Percentiles rank a stretch among this genome's conserved stretches.
Evolutionary conservation across 208 protist genomes (phyloP).

Genomic region (Wallacemonas collosoma): DNA sequence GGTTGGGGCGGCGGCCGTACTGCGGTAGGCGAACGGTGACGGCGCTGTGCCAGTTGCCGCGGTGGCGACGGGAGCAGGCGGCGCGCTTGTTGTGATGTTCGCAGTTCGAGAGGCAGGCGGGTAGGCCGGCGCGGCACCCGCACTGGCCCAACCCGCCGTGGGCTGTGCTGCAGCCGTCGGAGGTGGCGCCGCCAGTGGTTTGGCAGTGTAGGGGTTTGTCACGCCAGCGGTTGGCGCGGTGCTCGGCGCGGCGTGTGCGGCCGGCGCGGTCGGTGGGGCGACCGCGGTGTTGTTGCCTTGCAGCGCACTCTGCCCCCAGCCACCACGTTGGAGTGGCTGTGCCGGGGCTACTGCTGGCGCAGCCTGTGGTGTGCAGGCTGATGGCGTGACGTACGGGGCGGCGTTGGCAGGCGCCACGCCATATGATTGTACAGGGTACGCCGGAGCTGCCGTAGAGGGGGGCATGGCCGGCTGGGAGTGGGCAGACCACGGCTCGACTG

Average conservation of each 20-base stretch:
- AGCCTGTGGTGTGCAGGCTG: constrained; percentile 1
- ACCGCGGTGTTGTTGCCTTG: neutral
- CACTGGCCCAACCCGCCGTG: neutral
- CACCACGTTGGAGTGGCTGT: neutral
- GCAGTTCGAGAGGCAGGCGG: neutral
- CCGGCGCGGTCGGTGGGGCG: neutral
- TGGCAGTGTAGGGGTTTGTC: neutral
- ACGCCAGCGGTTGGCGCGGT: neutral
- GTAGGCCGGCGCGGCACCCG: neutral
- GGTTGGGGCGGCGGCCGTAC: too few relatives aligned
- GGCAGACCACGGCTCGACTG: neutral
- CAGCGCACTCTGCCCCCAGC: neutral
- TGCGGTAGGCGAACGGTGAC: neutral
- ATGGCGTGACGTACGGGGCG: neutral
- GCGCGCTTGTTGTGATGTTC: neutral
- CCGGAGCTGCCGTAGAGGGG: too few relatives aligned
- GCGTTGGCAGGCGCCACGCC: neutral
- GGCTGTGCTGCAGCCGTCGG: neutral
- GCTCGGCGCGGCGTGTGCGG: neutral
- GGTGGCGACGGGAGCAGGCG: neutral
- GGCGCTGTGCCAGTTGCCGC: neutral
- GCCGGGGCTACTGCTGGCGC: neutral
- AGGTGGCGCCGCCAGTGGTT: neutral
- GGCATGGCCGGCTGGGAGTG: neutral
- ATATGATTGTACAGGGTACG: neutral